Base-by-base conservation (phyloP, 257 asterid species). In the Nicotiana obtusifolia region DNA sequence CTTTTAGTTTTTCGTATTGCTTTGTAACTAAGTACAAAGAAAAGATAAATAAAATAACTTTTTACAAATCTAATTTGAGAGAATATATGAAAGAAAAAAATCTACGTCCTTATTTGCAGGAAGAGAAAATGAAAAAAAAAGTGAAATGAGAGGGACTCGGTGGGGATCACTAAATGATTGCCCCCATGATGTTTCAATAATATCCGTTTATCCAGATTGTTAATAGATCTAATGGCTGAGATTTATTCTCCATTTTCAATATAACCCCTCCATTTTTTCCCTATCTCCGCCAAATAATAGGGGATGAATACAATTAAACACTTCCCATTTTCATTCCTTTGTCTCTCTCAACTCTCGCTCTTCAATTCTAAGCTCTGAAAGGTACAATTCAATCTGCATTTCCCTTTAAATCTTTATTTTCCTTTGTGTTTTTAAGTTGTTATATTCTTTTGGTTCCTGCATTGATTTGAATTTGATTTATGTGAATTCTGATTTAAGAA, bases 201-300 rank as follows among this genome's bases (percentile, higher is more conserved):
- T 14, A 65, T 49, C 89, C 85, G 85, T 33, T 56, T 75, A 86
- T 86, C 80, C 79, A 81, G 78, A 28, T 81, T 81, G 82, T 71
- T 80, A 62, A 15, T 0, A 3, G 41, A 84, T 80, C 86, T 53
- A 31, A 87, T 83, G 86, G 86, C 30, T 41, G 49, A 14, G 61
- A 69, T 80, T 35, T 62, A 30, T 61, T 78, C 80, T 77, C 64
- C 62, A 66, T 60, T 80, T 73, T 80, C 83, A 41, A 80, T 80
- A 87, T 84, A 84, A 84, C 77, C 73, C 80, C 59, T 47, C 81
- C 82, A 44, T 35, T 71, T 75, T 57, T 76, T 76, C 64, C 16
- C 41, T 2, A 61, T 22, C 81, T 65, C 22, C 37, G 49, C 56
- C 78, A 41, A 41, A 8, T 41, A 41, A 41, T 69, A 37, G 57